Conservation (phyloP, 441 rosid genomes). For the Populus hybrid region DNA sequence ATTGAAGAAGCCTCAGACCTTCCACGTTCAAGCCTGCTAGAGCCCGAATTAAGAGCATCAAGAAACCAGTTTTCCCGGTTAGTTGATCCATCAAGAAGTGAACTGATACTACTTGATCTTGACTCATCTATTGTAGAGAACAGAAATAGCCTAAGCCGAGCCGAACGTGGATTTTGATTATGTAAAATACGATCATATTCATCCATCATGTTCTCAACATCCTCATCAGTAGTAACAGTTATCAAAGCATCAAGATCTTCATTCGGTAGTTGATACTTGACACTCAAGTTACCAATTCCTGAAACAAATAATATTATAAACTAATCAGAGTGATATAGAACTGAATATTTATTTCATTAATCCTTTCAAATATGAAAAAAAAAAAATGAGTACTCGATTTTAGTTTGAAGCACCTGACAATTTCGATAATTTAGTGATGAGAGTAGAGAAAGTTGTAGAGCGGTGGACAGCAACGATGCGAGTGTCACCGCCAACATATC, state of each 20-base stretch:
- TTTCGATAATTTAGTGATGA: conserved; percentile 67
- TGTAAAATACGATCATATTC: conserved; percentile 78
- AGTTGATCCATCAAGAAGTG: conserved; percentile 75
- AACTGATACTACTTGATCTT: conserved; percentile 67
- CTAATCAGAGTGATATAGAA: neutral
- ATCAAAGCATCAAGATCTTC: conserved; percentile 95
- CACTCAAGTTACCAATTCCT: conserved; percentile 59
- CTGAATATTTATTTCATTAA: too few species aligned
- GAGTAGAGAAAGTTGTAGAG: conserved; percentile 50
- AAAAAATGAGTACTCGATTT: neutral
- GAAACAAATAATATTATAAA: neutral
- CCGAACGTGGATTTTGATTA: conserved; percentile 69
- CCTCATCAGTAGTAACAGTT: conserved; percentile 91
- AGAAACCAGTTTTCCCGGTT: conserved; percentile 91
- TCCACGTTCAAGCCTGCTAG: conserved; percentile 52
- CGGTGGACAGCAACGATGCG: conserved; percentile 78
- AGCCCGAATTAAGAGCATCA: conserved; percentile 66
- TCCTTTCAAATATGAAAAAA: neutral
- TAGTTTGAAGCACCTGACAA: conserved; percentile 47
- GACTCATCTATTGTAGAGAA: conserved; percentile 54
- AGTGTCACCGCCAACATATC: conserved; percentile 92
- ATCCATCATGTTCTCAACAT: conserved; percentile 94
- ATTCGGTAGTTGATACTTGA: conserved; percentile 91
- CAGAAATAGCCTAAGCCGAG: conserved; percentile 81
- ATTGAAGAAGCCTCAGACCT: conserved; percentile 87